Percentiles rank a stretch among this genome's conserved stretches.
These are phyloP conservation scores for Ogataea methylovora DNA, from an alignment of 805 yeast genomes.

Conservation along the genomic window DNA sequence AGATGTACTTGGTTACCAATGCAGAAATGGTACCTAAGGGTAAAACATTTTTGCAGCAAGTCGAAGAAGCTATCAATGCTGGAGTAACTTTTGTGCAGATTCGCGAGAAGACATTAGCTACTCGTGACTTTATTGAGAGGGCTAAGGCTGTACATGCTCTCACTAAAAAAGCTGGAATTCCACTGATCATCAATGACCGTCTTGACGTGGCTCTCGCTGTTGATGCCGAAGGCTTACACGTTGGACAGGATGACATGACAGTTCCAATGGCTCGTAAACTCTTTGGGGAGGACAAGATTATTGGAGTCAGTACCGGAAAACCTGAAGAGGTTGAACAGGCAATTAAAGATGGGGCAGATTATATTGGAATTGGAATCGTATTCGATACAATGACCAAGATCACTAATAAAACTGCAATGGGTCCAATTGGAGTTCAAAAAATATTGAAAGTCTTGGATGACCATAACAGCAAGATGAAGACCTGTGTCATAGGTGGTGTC, in stretches of 20 bases:
- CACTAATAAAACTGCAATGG: constrained; percentile 50
- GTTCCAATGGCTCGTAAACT: constrained; percentile 48
- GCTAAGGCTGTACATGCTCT: constrained; percentile 56
- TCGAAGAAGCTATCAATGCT: constrained; percentile 50
- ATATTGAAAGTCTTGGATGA: constrained; percentile 41
- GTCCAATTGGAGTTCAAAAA: constrained; percentile 56
- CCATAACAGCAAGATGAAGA: constrained; percentile 30
- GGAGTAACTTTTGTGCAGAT: constrained; percentile 82
- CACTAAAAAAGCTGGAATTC: constrained; percentile 54
- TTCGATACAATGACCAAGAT: constrained; percentile 69
- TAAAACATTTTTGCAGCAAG: constrained; percentile 49
- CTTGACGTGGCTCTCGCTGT: constrained; percentile 85
- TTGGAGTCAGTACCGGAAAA: constrained; percentile 71
- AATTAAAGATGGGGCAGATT: constrained; percentile 48
- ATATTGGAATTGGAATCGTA: constrained; percentile 79
- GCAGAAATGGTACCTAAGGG: constrained; percentile 64
- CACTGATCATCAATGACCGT: constrained; percentile 79
- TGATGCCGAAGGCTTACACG: constrained; percentile 87
- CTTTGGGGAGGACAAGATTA: constrained; percentile 65
- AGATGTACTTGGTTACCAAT: constrained; percentile 75
- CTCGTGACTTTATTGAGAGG: constrained; percentile 55
- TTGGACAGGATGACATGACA: constrained; percentile 87
- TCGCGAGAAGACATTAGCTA: constrained; percentile 69
- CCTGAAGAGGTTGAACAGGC: constrained; percentile 49
- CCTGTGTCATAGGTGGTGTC: constrained; percentile 81